Base-by-base conservation (phyloP, 179 eudicot genomes). In the Drosera spatulata region DNA sequence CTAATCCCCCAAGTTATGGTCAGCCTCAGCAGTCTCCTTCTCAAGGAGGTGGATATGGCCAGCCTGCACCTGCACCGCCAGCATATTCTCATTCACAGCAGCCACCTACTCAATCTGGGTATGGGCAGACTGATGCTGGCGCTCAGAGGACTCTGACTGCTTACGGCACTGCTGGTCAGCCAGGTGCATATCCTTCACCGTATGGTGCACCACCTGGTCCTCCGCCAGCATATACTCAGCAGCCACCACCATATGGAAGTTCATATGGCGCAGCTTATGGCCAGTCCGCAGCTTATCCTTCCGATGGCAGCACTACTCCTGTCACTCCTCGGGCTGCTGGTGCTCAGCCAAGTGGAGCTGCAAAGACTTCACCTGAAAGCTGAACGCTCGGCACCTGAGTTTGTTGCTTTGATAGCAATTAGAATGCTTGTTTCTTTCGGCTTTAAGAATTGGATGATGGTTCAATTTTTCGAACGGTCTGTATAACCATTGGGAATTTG, bases 11-110 rank as follows among this genome's bases (percentile, higher is more conserved):
- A 7, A 11, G 37, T 33, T 81, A 86, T 47, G 91, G 80, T 43
- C 95, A 86, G 64, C 85, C 85, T 47, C 95, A 79, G 64, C 95
- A 81, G 63, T 81, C 95, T 41, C 90, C 89, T 2, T 74, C 79
- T 50, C 84, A 85, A 53, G 84, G 65, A 60, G 80, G 80, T 5
- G 85, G 85, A 11, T 88, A 88, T 75, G 71, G 62, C 42, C 95
- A 79, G 64, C 78, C 84, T 50, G 69, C 75, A 3, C 12, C 75
- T 41, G 68, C 61, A 40, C 80, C 73, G 63, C 57, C 80, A 3
- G 82, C 75, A 56, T 81, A 84, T 54, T 68, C 83, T 9, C 73
- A 75, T 38, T 66, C 84, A 41, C 85, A 78, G 73, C 69, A 75
- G 44, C 63, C 76, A 12, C 67, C 85, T 39, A 73, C 72, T 10